Evolutionary conservation across 352 stramenopile genomes (phyloP).

Genomic region (Aphanomyces euteiches): DNA sequence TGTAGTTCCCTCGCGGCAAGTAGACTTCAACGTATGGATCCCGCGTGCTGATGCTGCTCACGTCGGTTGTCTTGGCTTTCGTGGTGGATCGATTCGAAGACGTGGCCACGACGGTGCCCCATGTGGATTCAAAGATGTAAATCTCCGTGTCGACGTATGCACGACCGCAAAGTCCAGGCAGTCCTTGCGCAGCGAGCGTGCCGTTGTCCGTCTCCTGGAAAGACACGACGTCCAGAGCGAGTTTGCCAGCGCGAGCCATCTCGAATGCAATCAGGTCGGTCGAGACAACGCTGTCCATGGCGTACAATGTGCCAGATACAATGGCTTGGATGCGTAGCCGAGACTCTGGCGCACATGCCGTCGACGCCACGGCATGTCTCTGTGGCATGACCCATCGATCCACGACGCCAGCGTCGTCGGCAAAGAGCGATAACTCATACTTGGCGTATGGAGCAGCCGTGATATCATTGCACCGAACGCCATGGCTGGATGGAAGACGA

Average conservation of each 20-base stretch:
- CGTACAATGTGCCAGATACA: conserved; percentile 7
- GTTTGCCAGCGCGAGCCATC: neutral
- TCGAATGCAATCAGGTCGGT: neutral
- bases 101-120: neutral
- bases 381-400: neutral
- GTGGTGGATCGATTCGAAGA: neutral
- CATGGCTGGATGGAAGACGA: neutral
- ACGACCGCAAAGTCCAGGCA: conserved; percentile 1
- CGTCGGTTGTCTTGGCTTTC: neutral
- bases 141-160: conserved; percentile 21
- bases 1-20: conserved; percentile 47
- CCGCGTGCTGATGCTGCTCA: conserved; percentile 52
- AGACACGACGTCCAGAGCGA: conserved; percentile 21
- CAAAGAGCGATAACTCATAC: neutral
- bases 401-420: neutral
- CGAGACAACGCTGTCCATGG: neutral
- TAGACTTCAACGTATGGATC: conserved; percentile 66
- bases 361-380: neutral
- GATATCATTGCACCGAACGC: too few species aligned
- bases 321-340: conserved; percentile 4
- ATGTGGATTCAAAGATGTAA: conserved; percentile 11
- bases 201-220: conserved; percentile 15
- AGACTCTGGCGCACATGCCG: neutral
- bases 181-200: neutral
- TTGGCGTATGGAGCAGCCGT: neutral